Evolutionary conservation across 192 early-diverging fungal species (phyloP).

Genomic region (Coemansia pectinata): DNA sequence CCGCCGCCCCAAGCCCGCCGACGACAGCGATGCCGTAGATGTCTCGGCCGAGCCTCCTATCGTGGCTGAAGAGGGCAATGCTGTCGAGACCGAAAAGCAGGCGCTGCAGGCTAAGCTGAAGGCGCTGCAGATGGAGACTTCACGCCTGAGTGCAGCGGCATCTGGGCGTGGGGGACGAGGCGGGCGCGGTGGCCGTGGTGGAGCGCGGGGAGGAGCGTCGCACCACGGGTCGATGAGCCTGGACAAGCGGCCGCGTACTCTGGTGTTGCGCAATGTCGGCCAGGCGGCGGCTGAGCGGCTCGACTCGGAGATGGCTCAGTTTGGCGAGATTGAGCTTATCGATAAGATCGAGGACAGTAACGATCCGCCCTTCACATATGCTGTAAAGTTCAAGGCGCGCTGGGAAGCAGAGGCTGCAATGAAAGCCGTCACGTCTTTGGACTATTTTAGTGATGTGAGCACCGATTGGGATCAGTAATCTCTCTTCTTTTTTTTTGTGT

Average conservation of each 20-base stretch:
- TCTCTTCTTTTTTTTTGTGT: conserved; percentile 4
- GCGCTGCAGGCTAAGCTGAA: conserved; percentile 39
- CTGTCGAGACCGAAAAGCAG: conserved; percentile 22
- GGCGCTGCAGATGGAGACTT: conserved; percentile 29
- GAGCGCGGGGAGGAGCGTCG: background rate
- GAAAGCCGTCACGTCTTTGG: conserved; percentile 24
- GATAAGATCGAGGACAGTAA: conserved; percentile 19
- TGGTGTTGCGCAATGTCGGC: conserved; percentile 36
- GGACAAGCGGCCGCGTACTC: conserved; percentile 42
- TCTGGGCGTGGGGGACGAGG: background rate
- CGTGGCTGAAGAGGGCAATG: background rate
- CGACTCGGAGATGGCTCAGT: conserved; percentile 41
- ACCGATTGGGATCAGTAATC: conserved; percentile 35
- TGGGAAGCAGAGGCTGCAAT: conserved; percentile 50
- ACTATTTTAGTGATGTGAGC: conserved; percentile 25
- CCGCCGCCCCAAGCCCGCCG: conserved; percentile 16
- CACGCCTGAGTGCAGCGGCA: conserved; percentile 19
- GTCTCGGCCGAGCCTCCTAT: background rate
- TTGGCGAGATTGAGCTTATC: conserved; percentile 40
- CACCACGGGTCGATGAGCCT: conserved; percentile 36
- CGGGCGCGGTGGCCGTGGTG: conserved; percentile 9
- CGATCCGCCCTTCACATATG: conserved; percentile 34
- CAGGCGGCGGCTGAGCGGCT: conserved; percentile 33
- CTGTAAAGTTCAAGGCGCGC: conserved; percentile 36
- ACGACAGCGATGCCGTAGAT: background rate